Evolutionary conservation across 306 rosid species (phyloP), one percentile per base, ranked within the genome.

Genomic region (Senna siamea): DNA sequence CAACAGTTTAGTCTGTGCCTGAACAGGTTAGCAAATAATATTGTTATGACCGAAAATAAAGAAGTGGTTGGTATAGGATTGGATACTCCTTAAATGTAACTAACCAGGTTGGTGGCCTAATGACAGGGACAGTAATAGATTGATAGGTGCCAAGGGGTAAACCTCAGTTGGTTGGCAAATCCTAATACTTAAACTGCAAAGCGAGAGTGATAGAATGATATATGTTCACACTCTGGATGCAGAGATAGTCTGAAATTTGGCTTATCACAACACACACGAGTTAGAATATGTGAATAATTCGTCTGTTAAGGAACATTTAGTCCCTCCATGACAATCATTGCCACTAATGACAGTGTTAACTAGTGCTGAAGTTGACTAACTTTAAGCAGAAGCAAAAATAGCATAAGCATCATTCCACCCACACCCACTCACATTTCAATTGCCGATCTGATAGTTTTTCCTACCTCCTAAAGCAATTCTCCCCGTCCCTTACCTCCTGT

Each of bases 381-480:
- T 75, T 75, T 34, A 64, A 70, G 4, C 18, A 17, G 20, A 78
- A 82, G 83, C 74, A 32, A 82, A 48, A 61, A 10, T 37, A 35
- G 26, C 37, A 30, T 3, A 14, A n/a, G 48, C 51, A 65, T 65
- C 37, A 71, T 57, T 72, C 65, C 72, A 66, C 63, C 66, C 57
- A 34, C 69, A 55, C 50, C 40, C 78, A 58, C 57, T 66, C 38
- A 43, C 67, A 47, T 30, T n/a, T 30, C 58, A 48, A 44, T 66
- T 32, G 44, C 58, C 72, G 19, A 34, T 38, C 64, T 41, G 40
- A 44, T 67, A 22, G 67, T 65, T 74, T 63, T 74, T 81, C 76
- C 81, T 76, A 50, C 72, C 57, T 54, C 70, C 41, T 62, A 81
- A 75, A 78, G 83, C 77, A 81, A 78, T 71, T 67, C 51, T 59